Base-by-base conservation (phyloP, 2,329 filamentous ascomycete genomes). In the Cercospora sp. region DNA sequence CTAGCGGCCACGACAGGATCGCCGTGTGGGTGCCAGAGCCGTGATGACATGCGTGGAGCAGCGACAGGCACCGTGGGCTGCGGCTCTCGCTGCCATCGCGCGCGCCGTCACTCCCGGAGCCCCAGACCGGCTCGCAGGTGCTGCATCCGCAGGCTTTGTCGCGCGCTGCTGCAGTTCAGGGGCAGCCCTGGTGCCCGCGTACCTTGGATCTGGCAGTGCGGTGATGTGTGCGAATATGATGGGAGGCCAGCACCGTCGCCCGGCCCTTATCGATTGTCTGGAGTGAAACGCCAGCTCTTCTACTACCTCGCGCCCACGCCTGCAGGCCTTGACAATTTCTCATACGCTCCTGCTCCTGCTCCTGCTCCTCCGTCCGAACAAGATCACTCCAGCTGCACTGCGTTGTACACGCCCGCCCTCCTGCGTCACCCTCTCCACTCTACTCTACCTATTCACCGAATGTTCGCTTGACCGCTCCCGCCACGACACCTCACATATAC, bases 61-160 rank as follows among this genome's bases (percentile, higher is more conserved):
- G 40, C 60, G 28, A 30, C 23, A 20, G 60, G 36, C 30, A 42
- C 36, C 36, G 36, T 42, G 36, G 36, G 16, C 36, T n/a, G 60
- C 20, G 60, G 36, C 36, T 62, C 60, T 62, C 33, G n/a, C 12
- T 62, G 60, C 60, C 40, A 30, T 45, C 70, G 59, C 68, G 64
- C 63, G 60, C 60, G 63, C 65, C 65, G 68, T 71, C 68, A 23
- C 36, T 62, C 65, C 63, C 69, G 65, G 69, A 51, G 65, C 58
- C 68, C 66, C 64, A 67, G 36, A 67, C 30, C 62, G 62, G 62
- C 62, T 64, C 62, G 28, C 62, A 64, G 28, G 16, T 3, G 60
- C 61, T 68, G 69, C 69, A 71, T 71, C 66, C 68, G 68, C 28
- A 33, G 48, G 58, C 53, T n/a, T n/a, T 42, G 36, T 42, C 36